phyloP scores from a whole-genome alignment of 371 early-diverging fungal species.

The Lichtheimia hyalospora region DNA sequence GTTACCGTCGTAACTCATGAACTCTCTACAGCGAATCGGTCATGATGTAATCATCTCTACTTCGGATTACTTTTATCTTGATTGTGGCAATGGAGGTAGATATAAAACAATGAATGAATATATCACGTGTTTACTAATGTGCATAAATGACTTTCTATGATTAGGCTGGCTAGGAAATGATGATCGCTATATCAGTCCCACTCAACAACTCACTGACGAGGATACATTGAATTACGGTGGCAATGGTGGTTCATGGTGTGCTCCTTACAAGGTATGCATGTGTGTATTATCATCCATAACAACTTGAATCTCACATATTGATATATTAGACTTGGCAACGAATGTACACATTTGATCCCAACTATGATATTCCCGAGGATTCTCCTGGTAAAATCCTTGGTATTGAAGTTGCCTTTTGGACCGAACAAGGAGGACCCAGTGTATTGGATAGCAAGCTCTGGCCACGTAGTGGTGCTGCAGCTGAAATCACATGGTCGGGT shows the following conservation, averaged over 20 bases:
- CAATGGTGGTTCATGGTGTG: constrained; percentile 74
- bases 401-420: constrained; percentile 66
- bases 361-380: constrained; percentile 50
- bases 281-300: neutral
- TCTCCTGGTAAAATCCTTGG: constrained; percentile 47
- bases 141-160: no score
- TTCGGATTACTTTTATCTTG: constrained; percentile 67
- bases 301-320: neutral
- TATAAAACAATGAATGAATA: neutral
- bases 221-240: constrained; percentile 45
- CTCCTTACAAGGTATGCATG: constrained; percentile 33
- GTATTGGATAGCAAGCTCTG: constrained; percentile 66
- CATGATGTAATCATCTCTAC: constrained; percentile 60
- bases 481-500: constrained; percentile 79
- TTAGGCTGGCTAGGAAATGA: constrained; percentile 47
- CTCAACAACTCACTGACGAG: constrained; percentile 30
- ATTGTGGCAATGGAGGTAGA: constrained; percentile 69
- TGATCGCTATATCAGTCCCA: constrained; percentile 36
- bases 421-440: constrained; percentile 68
- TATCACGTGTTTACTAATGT: no score
- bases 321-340: constrained; percentile 71
- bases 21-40: constrained; percentile 25
- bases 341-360: constrained; percentile 72
- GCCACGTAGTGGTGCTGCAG: constrained; percentile 74
- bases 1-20: neutral